Evolutionary conservation across 2,329 filamentous ascomycete species (phyloP).

Genomic region (Cercospora sojina): DNA sequence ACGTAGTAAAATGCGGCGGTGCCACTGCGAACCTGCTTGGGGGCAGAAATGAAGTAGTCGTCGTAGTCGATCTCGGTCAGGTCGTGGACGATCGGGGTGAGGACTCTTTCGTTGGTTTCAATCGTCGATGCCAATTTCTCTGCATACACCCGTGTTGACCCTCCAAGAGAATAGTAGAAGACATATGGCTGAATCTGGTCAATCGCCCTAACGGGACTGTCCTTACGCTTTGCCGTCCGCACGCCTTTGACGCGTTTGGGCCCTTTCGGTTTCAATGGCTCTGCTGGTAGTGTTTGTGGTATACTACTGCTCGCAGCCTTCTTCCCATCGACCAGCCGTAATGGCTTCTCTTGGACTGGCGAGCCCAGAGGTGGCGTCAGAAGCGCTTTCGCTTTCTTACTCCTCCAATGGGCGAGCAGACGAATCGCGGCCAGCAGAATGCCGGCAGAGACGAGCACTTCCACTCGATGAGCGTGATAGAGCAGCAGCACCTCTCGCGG

Average conservation of each 20-base stretch:
- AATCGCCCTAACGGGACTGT: constrained; percentile 9
- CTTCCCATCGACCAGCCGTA: neutral
- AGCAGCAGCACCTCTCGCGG: constrained; percentile 34
- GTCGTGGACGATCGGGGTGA: constrained; percentile 68
- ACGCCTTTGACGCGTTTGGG: constrained; percentile 36
- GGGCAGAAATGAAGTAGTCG: constrained; percentile 80
- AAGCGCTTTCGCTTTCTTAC: constrained; percentile 23
- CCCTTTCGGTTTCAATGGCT: constrained; percentile 20
- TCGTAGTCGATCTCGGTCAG: constrained; percentile 87
- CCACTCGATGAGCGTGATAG: constrained; percentile 36
- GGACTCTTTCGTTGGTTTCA: constrained; percentile 41
- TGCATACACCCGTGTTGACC: constrained; percentile 73
- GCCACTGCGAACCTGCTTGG: constrained; percentile 62
- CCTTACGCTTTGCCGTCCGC: constrained; percentile 27
- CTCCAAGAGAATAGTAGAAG: constrained; percentile 88
- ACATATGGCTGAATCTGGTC: constrained; percentile 65
- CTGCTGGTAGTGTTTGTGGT: neutral
- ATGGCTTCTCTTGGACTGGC: constrained; percentile 27
- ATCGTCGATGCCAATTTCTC: constrained; percentile 60
- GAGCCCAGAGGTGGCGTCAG: constrained; percentile 29
- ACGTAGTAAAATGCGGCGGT: constrained; percentile 75
- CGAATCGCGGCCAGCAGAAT: constrained; percentile 33
- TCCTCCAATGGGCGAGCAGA: constrained; percentile 31
- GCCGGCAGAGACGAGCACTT: constrained; percentile 34
- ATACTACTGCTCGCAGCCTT: neutral